Evolutionary conservation across 495 filamentous ascomycete species (phyloP), one percentile per base, ranked within the genome.

Genomic region (Penicillium lividum): DNA sequence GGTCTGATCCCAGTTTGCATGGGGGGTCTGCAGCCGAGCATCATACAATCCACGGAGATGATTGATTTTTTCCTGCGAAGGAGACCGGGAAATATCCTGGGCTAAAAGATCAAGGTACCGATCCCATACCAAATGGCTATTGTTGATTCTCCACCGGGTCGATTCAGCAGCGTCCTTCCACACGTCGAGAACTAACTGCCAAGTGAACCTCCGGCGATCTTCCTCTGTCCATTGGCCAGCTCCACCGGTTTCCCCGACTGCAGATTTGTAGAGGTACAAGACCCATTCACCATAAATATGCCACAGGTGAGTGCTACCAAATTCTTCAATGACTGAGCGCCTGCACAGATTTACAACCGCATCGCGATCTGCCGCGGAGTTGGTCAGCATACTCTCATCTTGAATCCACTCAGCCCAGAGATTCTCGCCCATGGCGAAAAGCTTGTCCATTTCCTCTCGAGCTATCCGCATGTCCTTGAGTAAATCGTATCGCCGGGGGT

Each of bases 101-200:
- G 82, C 65, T 28, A 85, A 64, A 18, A 89, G 69, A 30, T 88
- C 80, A 9, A 85, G 74, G 52, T 87, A 93, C 57, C 86, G 87
- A 67, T 96, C 85, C 93, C 93, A 98, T n/a, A 97, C 80, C 50
- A 86, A 64, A 64, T 94, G 84, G 74, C 93, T 96, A 66, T 96
- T 90, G 64, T 86, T 82, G 57, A 97, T 82, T 63, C 89, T 87
- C 76, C 87, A 91, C 65, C 87, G 84, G 13, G 91, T 94, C 27
- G 87, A 86, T 47, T 89, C 84, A 43, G 88, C 86, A 28, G 84
- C 94, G 47, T 88, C 79, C 65, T 89, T 82, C 88, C 92, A 96
- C 9, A 92, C 86, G 40, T 87, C 84, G 31, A 95, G 65, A 51
- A 94, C 84, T 36, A 80, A 79, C 43, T 93, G 86, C 74, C 87